These are phyloP conservation scores for Scutellaria barbata DNA, from an alignment of 257 asterid species.

Conservation along the genomic window DNA sequence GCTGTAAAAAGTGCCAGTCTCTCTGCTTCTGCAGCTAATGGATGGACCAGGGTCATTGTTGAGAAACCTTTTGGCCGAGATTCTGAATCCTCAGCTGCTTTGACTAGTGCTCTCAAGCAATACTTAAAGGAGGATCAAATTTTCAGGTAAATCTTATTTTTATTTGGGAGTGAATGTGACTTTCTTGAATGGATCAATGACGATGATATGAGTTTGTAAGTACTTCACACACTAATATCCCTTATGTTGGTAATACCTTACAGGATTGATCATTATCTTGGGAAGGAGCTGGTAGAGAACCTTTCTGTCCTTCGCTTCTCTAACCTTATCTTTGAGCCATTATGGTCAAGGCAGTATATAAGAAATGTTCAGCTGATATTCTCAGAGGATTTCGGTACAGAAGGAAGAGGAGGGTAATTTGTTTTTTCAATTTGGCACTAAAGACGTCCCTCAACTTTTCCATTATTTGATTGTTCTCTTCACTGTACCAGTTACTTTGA, in stretches of 20 bases:
- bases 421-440: conserved; percentile 27
- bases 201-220: not conserved
- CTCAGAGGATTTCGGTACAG: conserved; percentile 98
- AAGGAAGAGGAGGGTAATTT: conserved; percentile 97
- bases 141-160: conserved; percentile 57
- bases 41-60: conserved; percentile 97
- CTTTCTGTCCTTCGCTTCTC: conserved; percentile 96
- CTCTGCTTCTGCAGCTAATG: conserved; percentile 81
- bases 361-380: conserved; percentile 93
- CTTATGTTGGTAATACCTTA: conserved; percentile 23
- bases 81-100: conserved; percentile 91
- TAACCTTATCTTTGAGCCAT: conserved; percentile 89
- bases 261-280: conserved; percentile 99
- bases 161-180: not conserved
- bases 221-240: not conserved
- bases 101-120: conserved; percentile 84
- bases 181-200: not conserved
- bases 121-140: conserved; percentile 91
- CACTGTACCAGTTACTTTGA: conserved; percentile 76
- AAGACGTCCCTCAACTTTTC: conserved; percentile 6
- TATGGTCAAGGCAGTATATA: conserved; percentile 97
- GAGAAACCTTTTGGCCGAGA: conserved; percentile 99
- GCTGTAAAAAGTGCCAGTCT: conserved; percentile 92
- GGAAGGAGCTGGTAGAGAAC: conserved; percentile 97
- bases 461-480: conserved; percentile 24